phyloP scores from a whole-genome alignment of 2,329 filamentous ascomycete genomes.

The Nemania serpens region DNA sequence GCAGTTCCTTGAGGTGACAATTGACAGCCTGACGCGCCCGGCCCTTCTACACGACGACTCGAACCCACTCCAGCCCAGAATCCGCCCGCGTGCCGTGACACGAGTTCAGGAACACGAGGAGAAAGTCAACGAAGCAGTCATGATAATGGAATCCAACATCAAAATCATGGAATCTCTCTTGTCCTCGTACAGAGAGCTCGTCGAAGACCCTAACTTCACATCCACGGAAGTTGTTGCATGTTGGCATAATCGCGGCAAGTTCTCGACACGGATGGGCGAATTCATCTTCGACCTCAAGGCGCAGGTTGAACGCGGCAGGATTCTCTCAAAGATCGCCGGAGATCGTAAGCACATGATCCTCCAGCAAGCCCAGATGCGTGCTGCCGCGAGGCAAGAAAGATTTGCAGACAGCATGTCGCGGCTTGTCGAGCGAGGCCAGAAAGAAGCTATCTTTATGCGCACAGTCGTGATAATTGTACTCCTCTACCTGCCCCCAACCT shows the following conservation, averaged over 20 bases:
- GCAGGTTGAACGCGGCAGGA: slow-evolving; percentile 41
- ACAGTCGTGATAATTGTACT: slow-evolving; percentile 44
- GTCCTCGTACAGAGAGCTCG: slow-evolving; percentile 31
- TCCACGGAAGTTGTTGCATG: slow-evolving; percentile 15
- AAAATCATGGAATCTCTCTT: slow-evolving; percentile 38
- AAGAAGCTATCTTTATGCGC: slow-evolving; percentile 42
- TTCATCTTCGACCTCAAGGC: slow-evolving; percentile 43
- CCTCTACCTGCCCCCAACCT: slow-evolving; percentile 44
- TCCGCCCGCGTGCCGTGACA: slow-evolving; percentile 37
- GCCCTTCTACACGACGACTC: slow-evolving; percentile 12
- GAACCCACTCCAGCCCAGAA: too few species aligned
- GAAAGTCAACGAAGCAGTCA: slow-evolving; percentile 41
- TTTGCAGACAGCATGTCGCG: slow-evolving; percentile 34
- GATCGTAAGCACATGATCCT: slow-evolving; percentile 41
- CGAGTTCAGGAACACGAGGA: slow-evolving; percentile 43
- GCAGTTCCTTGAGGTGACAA: slow-evolving; percentile 41
- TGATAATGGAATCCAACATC: slow-evolving; percentile 43
- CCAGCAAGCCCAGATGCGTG: slow-evolving; percentile 32
- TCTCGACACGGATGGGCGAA: slow-evolving; percentile 36
- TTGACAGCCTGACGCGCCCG: slow-evolving; percentile 39
- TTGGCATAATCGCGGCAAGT: slow-evolving; percentile 30
- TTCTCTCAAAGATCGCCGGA: slow-evolving; percentile 40
- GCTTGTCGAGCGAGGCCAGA: slow-evolving; percentile 28
- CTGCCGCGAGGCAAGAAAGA: slow-evolving; percentile 34
- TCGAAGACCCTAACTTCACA: slow-evolving; percentile 30